These are phyloP conservation scores for Bimuria novae-zelandiae DNA, from an alignment of 2,329 filamentous ascomycete genomes.

Conservation along the genomic window DNA sequence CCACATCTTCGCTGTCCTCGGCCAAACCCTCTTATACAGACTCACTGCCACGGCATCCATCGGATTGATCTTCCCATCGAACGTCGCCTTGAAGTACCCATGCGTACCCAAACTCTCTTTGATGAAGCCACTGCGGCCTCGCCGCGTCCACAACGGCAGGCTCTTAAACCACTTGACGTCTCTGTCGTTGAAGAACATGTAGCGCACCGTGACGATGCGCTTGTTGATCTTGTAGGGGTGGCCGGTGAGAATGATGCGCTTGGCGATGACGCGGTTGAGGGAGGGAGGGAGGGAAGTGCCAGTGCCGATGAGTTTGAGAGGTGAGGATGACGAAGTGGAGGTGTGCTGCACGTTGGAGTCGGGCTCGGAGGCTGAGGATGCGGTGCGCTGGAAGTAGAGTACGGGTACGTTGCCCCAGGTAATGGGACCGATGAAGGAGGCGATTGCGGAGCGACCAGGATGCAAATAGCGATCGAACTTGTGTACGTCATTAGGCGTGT, in stretches of 20 bases:
- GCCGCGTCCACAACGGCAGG: slow-evolving; percentile 88
- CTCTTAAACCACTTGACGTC: slow-evolving; percentile 99
- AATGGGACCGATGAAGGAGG: slow-evolving; percentile 85
- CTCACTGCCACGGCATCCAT: slow-evolving; percentile 93
- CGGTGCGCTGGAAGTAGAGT: slow-evolving; percentile 76
- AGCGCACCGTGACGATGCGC: slow-evolving; percentile 92
- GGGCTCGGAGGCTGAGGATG: slow-evolving; percentile 31
- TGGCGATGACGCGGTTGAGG: slow-evolving; percentile 79
- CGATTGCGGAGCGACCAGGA: slow-evolving; percentile 86
- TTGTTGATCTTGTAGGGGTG: slow-evolving; percentile 99
- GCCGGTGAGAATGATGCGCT: slow-evolving; percentile 90
- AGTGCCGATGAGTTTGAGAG: slow-evolving; percentile 77
- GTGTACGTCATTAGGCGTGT: slow-evolving; percentile 94
- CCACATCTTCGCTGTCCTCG: slow-evolving; percentile 65
- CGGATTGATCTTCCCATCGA: slow-evolving; percentile 94
- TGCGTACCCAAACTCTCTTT: slow-evolving; percentile 95
- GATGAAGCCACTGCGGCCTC: slow-evolving; percentile 86
- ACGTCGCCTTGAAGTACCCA: slow-evolving; percentile 99
- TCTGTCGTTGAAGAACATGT: slow-evolving; percentile 99
- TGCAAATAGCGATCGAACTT: slow-evolving; percentile 94
- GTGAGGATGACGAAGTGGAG: slow-evolving; percentile 10
- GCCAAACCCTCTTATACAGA: slow-evolving; percentile 61
- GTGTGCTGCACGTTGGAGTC: slow-evolving; percentile 11
- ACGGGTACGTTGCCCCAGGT: slow-evolving; percentile 92
- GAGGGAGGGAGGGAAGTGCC: slow-evolving; percentile 84